These are phyloP conservation scores for Macrolepiota fuliginosa DNA, from an alignment of 768 basidiomycete genomes.

Conservation along the genomic window DNA sequence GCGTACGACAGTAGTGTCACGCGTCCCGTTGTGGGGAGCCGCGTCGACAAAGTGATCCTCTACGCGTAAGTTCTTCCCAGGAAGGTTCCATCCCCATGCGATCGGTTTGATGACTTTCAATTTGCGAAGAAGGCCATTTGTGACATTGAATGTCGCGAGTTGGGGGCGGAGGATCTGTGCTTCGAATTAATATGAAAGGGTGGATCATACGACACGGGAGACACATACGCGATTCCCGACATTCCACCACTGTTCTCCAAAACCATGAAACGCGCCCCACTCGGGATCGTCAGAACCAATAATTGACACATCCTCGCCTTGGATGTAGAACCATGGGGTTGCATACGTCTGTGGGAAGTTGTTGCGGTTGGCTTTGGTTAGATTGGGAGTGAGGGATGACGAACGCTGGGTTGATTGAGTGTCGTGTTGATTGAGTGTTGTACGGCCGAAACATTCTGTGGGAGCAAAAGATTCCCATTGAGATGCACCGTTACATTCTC, in stretches of 20 bases:
- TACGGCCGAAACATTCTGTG: conserved; percentile 39
- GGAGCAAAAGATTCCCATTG: conserved; percentile 42
- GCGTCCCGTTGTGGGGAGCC: conserved; percentile 35
- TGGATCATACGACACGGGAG: not conserved
- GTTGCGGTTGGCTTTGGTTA: not conserved
- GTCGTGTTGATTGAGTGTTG: conserved; percentile 38
- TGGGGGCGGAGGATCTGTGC: conserved; percentile 41
- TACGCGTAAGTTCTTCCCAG: conserved; percentile 35
- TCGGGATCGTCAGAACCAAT: conserved; percentile 37
- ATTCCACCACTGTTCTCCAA: conserved; percentile 52
- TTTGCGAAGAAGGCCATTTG: conserved; percentile 32
- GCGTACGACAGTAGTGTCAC: conserved; percentile 32
- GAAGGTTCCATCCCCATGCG: conserved; percentile 46
- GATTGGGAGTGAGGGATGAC: conserved; percentile 10
- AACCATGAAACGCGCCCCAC: conserved; percentile 42
- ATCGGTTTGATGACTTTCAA: conserved; percentile 47
- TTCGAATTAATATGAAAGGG: not conserved
- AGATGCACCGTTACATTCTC: conserved; percentile 40
- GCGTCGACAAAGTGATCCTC: conserved; percentile 41
- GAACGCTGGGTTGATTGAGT: conserved; percentile 34
- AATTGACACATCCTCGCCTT: conserved; percentile 37
- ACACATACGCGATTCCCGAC: conserved; percentile 36
- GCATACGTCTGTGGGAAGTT: conserved; percentile 32
- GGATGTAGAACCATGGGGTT: conserved; percentile 45
- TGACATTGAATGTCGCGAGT: conserved; percentile 45